A percentile compares a stretch with the other conserved stretches of the same genome.
Conservation (phyloP, 306 rosid genomes). For the Potentilla sterilis region DNA sequence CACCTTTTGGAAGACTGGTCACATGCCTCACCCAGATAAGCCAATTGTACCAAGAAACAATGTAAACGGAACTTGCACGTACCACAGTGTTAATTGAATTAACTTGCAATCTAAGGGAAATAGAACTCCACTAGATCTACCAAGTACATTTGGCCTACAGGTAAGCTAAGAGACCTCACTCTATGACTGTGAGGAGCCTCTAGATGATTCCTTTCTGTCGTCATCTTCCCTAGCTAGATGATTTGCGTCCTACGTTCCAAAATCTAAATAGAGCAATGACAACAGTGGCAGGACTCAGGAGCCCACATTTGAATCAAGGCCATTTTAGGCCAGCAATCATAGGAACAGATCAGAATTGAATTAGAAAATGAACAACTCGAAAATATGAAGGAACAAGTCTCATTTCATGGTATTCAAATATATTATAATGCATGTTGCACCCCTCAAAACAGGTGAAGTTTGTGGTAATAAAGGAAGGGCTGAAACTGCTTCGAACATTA, state of each 20-base stretch:
- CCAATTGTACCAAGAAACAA: not conserved
- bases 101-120: not conserved
- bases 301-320: not conserved
- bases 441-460: no score
- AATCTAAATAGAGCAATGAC: not conserved
- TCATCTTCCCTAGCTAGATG: not conserved
- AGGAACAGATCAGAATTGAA: not conserved
- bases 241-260: not conserved
- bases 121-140: not conserved
- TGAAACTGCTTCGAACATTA: no score
- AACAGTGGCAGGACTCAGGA: not conserved
- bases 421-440: no score
- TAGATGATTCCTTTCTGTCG: not conserved
- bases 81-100: not conserved
- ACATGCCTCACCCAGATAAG: not conserved
- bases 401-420: no score
- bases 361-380: not conserved
- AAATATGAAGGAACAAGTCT: not conserved
- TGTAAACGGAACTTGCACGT: not conserved
- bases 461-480: no score
- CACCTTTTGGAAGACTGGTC: not conserved
- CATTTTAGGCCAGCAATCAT: not conserved
- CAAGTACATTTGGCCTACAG: not conserved
- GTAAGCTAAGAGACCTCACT: not conserved
- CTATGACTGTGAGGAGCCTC: not conserved